Evolutionary conservation across 2,329 filamentous ascomycete species (phyloP), one percentile per base, ranked within the genome.

Genomic region (Ploettnerulaceae sp.): DNA sequence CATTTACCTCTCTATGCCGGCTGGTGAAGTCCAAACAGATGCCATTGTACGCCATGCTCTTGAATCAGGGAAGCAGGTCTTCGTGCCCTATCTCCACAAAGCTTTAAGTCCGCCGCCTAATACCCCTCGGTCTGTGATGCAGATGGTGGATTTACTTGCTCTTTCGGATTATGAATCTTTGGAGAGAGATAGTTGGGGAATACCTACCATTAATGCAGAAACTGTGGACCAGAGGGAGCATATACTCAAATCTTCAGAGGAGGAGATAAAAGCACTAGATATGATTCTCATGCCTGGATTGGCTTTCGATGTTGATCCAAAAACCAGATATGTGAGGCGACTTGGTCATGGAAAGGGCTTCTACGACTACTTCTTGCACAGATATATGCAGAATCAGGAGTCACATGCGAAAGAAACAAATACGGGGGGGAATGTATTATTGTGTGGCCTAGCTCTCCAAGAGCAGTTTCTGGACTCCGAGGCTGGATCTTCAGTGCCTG

Each of bases 271-370:
- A 4, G 76, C 76, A 7, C 71, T 98, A 32, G 91, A 98, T 65
- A 67, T 98, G 55, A 86, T 98, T 54, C 74, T 98, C 21, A 79
- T 97, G 73, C 93, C 93, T 1, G 93, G 90, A 9, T 86, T 98
- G 60, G 91, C 89, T 3, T 98, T 98, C 67, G 90, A 96, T 65
- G 57, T 72, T 40, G 74, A 79, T 49, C 66, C 69, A 11, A 61
- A 67, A 8, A 67, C 67, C 18, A 72, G 72, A 3, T 71, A 70
- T 9, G 76, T 93, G 51, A 79, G 84, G 56, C 78, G 93, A 58
- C 75, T 97, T 15, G 93, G 93, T 31, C 93, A 98, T 67, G 93
- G 93, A 47, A 95, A 89, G 67, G 93, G 93, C 24, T 98, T 95
- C 70, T 98, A 98, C 72, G 93, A 98, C 70, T 86, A 82, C 66